Evolutionary conservation across 1,284 basidiomycete genomes (phyloP).

Genomic region (Tilletia caries): DNA sequence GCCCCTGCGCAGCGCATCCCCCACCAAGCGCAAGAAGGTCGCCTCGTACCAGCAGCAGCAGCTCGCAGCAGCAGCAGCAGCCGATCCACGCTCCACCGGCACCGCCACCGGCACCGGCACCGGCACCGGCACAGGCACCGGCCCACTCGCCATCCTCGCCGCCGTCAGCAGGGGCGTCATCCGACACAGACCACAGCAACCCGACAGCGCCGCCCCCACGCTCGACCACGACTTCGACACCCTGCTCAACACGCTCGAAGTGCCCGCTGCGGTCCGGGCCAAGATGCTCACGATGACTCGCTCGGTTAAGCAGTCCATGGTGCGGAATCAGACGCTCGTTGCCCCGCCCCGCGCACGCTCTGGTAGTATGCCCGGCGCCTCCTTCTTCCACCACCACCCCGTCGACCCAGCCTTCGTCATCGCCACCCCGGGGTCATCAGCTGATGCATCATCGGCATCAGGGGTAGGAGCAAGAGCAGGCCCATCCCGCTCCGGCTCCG

Average conservation of each 20-base stretch:
- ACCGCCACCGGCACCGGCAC: background rate
- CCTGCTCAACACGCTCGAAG: constrained; percentile 58
- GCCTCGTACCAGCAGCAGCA: no score
- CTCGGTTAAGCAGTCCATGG: constrained; percentile 81
- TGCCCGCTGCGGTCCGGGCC: constrained; percentile 69
- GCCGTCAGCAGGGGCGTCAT: constrained; percentile 1
- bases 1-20: background rate
- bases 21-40: background rate
- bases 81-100: background rate
- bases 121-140: background rate
- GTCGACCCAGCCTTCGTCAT: constrained; percentile 17
- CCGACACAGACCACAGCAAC: background rate
- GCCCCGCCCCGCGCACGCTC: background rate
- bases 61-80: no score
- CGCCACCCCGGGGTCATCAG: no score
- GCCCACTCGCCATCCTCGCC: background rate
- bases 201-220: no score
- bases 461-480: no score
- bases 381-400: background rate
- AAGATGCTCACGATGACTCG: constrained; percentile 74
- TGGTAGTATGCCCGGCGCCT: constrained; percentile 15
- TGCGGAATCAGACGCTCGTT: constrained; percentile 65
- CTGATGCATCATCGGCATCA: no score
- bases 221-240: constrained; percentile 39
- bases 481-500: constrained; percentile 24